Base-by-base conservation (phyloP, 805 yeast species). In the Cyberlindnera mrakii region DNA sequence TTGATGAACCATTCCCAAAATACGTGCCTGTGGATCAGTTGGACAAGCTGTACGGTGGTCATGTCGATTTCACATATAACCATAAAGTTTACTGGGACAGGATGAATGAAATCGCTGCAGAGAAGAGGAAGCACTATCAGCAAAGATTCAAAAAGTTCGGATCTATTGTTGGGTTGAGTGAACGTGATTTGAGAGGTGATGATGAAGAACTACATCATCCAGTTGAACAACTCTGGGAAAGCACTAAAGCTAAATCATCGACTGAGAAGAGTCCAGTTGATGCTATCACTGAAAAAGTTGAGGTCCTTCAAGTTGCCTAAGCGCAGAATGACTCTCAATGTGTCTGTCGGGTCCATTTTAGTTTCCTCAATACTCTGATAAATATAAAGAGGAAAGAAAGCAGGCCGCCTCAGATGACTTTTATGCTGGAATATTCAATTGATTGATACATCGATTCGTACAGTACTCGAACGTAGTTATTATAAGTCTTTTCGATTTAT, bases 21-120 rank as follows among this genome's bases (percentile, higher is more conserved):
- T 91, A 85, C 56, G 93, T 89, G 13, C 95, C 96, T 1, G 64
- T 64, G 23, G 83, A 78, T 43, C 96, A 89, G 62, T 73, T 93
- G 49, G 97, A 89, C 59, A 71, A 74, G 55, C 81, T 79, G 30
- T 91, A 87, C 57, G 95, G 95, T 30, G 99, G 99, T 5, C 62
- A 68, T 30, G 83, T 87, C 40, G 85, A 87, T 55, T 93, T 93
- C 63, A 85, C 77, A 33, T 93, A 93, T 59, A 71, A 77, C 36
- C 98, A 93, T 55, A 77, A 74, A 4, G 64, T 70, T 19, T 93
- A 93, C 65, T 93, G 93, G 93, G 81, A 82, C 4, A 73, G 71
- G 35, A 64, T 91, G 71, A 68, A 70, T 40, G 71, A 75, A 52
- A 74, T 85, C 53, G 77, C 95, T 1, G 67, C 67, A 20, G 66